phyloP scores from a whole-genome alignment of 1,284 basidiomycete species.

The Leccinum pallidistipes region DNA sequence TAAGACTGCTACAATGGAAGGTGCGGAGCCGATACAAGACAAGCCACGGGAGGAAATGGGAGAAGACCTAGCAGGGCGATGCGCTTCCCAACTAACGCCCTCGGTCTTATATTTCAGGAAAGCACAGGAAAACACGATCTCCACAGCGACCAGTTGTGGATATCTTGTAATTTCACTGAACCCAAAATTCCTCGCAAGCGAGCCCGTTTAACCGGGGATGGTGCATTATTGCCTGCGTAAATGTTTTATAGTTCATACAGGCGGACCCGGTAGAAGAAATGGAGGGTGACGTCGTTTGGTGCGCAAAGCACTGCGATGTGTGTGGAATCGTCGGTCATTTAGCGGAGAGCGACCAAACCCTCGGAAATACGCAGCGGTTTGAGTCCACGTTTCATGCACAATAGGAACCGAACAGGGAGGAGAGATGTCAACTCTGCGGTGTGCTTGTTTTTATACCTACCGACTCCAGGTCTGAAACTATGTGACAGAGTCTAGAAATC shows the following conservation, averaged over 20 bases:
- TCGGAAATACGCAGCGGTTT: neutral
- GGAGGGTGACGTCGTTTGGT: neutral
- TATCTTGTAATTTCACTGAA: neutral
- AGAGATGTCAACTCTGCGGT: neutral
- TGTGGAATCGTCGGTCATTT: neutral
- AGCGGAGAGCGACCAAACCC: neutral
- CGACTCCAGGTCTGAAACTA: neutral
- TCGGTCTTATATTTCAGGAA: neutral
- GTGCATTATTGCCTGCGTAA: neutral
- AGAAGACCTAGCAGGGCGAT: neutral
- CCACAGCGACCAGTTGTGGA: neutral
- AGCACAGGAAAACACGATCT: neutral
- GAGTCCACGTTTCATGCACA: neutral
- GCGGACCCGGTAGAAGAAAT: neutral
- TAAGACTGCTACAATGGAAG: neutral
- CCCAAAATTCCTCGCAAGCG: neutral
- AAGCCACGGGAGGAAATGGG: neutral
- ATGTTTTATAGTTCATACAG: neutral
- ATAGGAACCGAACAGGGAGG: neutral
- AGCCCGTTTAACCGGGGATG: neutral
- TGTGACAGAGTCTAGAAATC: neutral
- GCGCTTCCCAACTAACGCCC: neutral
- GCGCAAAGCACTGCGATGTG: neutral
- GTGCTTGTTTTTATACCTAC: neutral
- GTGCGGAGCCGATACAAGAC: neutral